Base-by-base conservation (phyloP, 1,284 basidiomycete species). In the Irpex sp. region DNA sequence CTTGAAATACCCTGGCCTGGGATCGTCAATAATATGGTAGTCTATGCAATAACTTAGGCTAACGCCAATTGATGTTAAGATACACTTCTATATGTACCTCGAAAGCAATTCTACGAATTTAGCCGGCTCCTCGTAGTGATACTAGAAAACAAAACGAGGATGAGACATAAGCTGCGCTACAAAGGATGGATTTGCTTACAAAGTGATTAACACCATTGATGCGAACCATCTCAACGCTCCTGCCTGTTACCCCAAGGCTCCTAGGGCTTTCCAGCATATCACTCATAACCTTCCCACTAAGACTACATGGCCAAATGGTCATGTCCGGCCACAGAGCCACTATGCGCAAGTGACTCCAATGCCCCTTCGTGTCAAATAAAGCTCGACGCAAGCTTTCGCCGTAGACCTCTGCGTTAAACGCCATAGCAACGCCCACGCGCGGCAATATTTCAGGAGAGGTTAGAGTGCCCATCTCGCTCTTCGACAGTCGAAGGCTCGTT, bases 181-280 rank as follows among this genome's bases (percentile, higher is more conserved):
- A 51, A 9, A 51, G 19, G 13, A n/a, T 51, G n/a, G 19, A 51
- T 51, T 21, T 21, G 61, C 68, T 63, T 44, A 69, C 68, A 56
- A 68, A 65, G 44, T 68, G 68, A 47, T 68, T 68, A 5, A 51
- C 62, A 6, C 67, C 64, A 11, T 60, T 52, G 6, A 67, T 5
- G 1, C 51, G 37, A 21, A 58, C 36, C 31, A 62, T 55, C 7
- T 44, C 34, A n/a, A 65, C 15, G 1, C 44, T 19, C 54, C 65
- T 62, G 9, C 54, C 7, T 21, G 34, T 26, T 11, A 8, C 7
- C 1, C 26, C 17, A 9, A 52, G 37, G 5, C 19, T 15, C 8
- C 21, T 5, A 4, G 62, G 58, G 34, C n/a, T 26, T 17, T 48
- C 51, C 31, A 40, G 54, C 15, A 51, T 48, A 21, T 59, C 51